Percentiles rank a stretch among this genome's conserved stretches.
These are phyloP conservation scores for Dictyostelium discoideum DNA, from an alignment of 78 protist genomes.

Conservation along the genomic window DNA sequence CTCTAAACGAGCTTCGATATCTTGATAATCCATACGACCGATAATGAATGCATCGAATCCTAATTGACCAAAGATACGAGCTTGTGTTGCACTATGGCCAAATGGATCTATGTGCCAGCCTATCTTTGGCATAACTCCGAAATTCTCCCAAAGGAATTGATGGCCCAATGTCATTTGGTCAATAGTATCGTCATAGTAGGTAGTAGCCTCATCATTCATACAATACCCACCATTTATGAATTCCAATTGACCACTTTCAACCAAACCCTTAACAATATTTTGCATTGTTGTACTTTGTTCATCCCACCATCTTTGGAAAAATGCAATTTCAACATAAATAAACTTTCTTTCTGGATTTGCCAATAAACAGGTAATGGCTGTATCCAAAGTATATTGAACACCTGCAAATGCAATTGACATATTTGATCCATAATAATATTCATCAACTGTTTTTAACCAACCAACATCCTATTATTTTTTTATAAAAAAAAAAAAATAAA, in stretches of 20 bases:
- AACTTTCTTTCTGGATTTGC: conserved; percentile 87
- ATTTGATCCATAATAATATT: conserved; percentile 87
- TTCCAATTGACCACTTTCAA: conserved; percentile 86
- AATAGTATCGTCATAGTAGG: conserved; percentile 85
- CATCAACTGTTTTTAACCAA: conserved; percentile 95
- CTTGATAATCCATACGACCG: conserved; percentile 94
- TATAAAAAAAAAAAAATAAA: neutral
- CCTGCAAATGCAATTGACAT: conserved; percentile 82
- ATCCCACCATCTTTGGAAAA: conserved; percentile 92
- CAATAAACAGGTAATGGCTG: conserved; percentile 55
- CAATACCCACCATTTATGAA: conserved; percentile 94
- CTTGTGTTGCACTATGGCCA: conserved; percentile 90
- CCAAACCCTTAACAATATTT: conserved; percentile 66
- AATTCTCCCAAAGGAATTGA: conserved; percentile 64
- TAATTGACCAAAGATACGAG: conserved; percentile 84
- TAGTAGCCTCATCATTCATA: conserved; percentile 96
- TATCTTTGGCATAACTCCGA: conserved; percentile 54
- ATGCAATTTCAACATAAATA: conserved; percentile 90
- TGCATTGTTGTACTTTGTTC: conserved; percentile 74
- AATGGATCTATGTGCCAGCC: conserved; percentile 92
- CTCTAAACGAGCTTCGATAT: conserved; percentile 28
- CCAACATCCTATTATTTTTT: conserved; percentile 91
- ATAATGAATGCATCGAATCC: conserved; percentile 90
- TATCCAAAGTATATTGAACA: conserved; percentile 85
- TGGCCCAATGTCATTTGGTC: conserved; percentile 82